Conservation (phyloP, 23 red algal genomes). For the Chondrus crispus region DNA sequence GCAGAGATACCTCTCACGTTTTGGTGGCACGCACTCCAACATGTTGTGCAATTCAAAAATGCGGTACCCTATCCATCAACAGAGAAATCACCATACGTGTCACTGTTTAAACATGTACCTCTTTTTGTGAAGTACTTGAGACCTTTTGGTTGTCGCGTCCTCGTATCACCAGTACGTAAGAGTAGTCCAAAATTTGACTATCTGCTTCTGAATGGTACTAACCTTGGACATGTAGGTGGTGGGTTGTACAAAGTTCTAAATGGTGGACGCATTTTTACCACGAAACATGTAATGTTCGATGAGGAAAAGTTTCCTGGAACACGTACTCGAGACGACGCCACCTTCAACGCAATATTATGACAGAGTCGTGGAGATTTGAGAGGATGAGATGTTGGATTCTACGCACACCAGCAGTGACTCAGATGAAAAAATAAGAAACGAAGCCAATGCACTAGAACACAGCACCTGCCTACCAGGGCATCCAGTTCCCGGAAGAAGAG, state of each 20-base stretch:
- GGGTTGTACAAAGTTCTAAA: slow-evolving; percentile 4
- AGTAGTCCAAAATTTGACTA: no score
- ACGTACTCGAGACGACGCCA: no score
- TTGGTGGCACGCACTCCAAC: slow-evolving; percentile 5
- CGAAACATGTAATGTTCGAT: no score
- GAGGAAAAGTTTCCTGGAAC: no score
- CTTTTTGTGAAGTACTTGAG: background rate
- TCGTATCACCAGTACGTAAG: background rate
- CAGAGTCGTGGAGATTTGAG: no score
- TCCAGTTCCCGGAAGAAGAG: no score
- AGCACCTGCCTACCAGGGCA: no score
- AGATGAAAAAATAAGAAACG: no score
- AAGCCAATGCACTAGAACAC: no score
- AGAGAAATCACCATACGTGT: background rate
- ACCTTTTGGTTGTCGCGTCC: slow-evolving; percentile 33
- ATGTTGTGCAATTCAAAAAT: background rate
- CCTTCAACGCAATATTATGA: no score
- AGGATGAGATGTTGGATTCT: no score
- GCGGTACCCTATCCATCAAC: background rate
- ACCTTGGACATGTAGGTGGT: slow-evolving; percentile 14
- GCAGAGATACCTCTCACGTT: background rate
- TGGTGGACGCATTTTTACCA: background rate
- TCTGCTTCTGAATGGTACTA: background rate
- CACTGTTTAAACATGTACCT: background rate
- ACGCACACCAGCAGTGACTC: no score